A percentile compares a stretch with the other conserved stretches of the same genome.
Evolutionary conservation across 352 stramenopile species (phyloP).

Genomic region (Globisporangium apiculatum): DNA sequence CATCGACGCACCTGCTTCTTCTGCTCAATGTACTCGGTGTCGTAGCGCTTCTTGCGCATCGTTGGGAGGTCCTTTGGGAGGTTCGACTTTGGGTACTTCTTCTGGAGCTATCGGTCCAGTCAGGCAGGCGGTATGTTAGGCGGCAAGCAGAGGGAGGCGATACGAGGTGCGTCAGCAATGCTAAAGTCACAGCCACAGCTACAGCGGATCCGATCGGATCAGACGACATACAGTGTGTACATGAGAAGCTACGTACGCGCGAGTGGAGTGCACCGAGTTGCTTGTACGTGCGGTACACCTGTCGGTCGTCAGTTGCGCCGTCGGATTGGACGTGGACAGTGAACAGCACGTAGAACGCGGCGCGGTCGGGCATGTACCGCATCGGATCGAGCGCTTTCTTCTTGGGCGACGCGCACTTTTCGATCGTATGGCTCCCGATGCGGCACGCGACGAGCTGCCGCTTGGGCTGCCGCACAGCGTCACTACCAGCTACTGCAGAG

Average conservation of each 20-base stretch:
- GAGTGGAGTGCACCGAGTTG: constrained; percentile 53
- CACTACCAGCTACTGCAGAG: neutral
- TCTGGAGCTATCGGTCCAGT: constrained; percentile 32
- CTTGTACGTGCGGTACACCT: constrained; percentile 59
- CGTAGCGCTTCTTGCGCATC: constrained; percentile 66
- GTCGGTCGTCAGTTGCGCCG: constrained; percentile 24
- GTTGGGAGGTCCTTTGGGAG: constrained; percentile 48
- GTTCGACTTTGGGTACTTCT: constrained; percentile 70
- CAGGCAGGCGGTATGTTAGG: neutral
- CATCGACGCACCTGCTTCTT: constrained; percentile 32
- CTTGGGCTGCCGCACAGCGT: neutral
- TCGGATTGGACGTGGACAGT: constrained; percentile 49
- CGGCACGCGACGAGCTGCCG: constrained; percentile 19
- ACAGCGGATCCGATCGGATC: neutral
- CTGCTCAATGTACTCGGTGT: constrained; percentile 73
- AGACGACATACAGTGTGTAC: neutral
- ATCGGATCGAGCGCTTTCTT: constrained; percentile 68
- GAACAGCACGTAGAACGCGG: constrained; percentile 49
- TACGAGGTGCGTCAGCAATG: too few relatives aligned
- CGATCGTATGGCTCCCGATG: constrained; percentile 60
- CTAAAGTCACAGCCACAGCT: too few relatives aligned
- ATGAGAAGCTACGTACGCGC: constrained; percentile 17
- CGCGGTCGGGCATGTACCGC: constrained; percentile 53
- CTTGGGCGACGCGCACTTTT: constrained; percentile 51
- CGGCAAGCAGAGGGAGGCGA: too few relatives aligned